Percentiles rank a stretch among this genome's conserved stretches.
Conservation (phyloP, 345 rosid species). For the Lenwebbia sp. region DNA sequence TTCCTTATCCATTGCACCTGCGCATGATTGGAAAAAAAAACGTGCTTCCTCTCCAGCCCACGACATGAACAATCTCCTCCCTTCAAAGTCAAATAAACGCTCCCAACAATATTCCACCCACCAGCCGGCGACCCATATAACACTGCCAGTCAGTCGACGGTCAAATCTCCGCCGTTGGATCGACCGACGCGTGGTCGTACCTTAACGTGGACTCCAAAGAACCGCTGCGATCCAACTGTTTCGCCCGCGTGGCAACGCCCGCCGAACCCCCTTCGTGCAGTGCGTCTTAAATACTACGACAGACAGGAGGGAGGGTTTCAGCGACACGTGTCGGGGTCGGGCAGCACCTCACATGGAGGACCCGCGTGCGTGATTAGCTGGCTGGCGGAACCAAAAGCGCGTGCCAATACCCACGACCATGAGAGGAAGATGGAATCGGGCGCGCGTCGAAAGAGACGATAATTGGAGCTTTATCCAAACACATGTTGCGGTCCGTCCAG, state of each 20-base stretch:
- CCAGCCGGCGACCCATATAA: not conserved
- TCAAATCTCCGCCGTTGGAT: not conserved
- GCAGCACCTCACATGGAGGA: too few relatives aligned
- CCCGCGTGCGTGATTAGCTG: too few relatives aligned
- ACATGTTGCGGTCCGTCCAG: too few relatives aligned
- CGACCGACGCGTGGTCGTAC: not conserved
- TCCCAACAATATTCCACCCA: not conserved
- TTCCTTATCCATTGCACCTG: not conserved
- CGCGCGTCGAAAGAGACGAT: too few relatives aligned
- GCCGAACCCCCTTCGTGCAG: too few relatives aligned
- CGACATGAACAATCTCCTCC: not conserved
- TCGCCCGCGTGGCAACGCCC: not conserved
- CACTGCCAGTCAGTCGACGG: not conserved
- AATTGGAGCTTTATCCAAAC: too few relatives aligned
- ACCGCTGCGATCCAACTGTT: not conserved
- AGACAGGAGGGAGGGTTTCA: too few relatives aligned
- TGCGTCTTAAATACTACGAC: too few relatives aligned
- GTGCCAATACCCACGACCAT: too few relatives aligned
- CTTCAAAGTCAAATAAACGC: conserved; percentile 12
- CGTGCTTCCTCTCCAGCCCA: conserved; percentile 10
- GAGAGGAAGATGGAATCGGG: too few relatives aligned
- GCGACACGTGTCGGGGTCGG: too few relatives aligned
- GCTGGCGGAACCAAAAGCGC: too few relatives aligned
- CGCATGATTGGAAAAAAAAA: not conserved
- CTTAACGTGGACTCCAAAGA: not conserved